Conservation (phyloP, 345 rosid genomes). For the Erucastrum elatum region DNA sequence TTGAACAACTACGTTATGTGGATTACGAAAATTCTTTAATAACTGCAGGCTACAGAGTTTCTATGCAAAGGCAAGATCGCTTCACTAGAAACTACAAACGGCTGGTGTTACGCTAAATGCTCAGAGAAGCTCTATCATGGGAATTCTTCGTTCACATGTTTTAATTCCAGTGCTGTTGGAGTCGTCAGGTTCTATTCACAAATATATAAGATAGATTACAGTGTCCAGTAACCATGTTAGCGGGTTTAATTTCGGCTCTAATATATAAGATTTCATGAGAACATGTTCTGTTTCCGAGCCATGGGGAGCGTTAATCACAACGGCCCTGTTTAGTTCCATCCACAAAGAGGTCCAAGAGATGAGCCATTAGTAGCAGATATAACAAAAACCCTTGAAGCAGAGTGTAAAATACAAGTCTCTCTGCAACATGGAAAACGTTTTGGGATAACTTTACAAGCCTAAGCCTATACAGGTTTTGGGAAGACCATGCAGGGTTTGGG, state of each 20-base stretch:
- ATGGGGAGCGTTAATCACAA: conserved; percentile 81
- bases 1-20: no score
- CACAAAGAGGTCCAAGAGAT: conserved; percentile 65
- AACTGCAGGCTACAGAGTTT: no score
- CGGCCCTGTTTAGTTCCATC: conserved; percentile 67
- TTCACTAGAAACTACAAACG: no score
- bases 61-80: no score
- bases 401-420: conserved; percentile 8
- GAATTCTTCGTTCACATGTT: no score
- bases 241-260: conserved; percentile 14
- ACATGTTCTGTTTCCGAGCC: conserved; percentile 87
- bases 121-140: no score
- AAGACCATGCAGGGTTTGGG: not conserved
- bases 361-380: conserved; percentile 30
- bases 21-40: no score
- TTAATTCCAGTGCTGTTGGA: no score
- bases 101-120: no score
- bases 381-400: not conserved
- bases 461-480: conserved; percentile 17
- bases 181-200: no score
- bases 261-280: not conserved
- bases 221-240: not conserved
- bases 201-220: not conserved
- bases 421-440: not conserved
- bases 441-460: not conserved